Percentiles rank a stretch among this genome's conserved stretches.
These are phyloP conservation scores for Podospora didyma DNA, from an alignment of 495 filamentous ascomycete species.

Conservation along the genomic window DNA sequence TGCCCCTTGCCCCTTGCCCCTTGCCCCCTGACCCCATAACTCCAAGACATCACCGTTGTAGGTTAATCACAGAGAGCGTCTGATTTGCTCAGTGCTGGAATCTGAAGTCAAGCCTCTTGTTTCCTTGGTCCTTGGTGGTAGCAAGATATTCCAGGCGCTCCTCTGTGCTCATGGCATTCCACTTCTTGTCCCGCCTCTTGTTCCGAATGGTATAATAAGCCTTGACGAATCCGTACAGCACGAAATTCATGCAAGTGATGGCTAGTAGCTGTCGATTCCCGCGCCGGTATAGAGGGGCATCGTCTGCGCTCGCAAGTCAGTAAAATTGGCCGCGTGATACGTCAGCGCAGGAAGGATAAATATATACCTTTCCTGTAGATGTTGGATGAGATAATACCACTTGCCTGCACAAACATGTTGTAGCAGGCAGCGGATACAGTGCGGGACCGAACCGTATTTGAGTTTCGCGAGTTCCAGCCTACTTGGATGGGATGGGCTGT, in stretches of 20 bases:
- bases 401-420: constrained; percentile 65
- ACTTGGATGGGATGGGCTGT: constrained; percentile 58
- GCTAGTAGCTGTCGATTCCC: constrained; percentile 61
- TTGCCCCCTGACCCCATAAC: too few relatives aligned
- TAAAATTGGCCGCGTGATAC: too few relatives aligned
- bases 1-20: too few relatives aligned
- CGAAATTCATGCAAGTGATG: constrained; percentile 51
- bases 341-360: too few relatives aligned
- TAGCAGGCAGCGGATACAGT: constrained; percentile 56
- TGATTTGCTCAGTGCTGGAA: constrained; percentile 34
- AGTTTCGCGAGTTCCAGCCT: constrained; percentile 60
- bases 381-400: constrained; percentile 59
- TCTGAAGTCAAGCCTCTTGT: constrained; percentile 65
- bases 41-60: too few relatives aligned
- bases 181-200: constrained; percentile 34
- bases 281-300: constrained; percentile 58
- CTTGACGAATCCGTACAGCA: constrained; percentile 54
- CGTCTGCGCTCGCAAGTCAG: constrained; percentile 49
- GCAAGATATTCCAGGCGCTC: constrained; percentile 61
- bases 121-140: constrained; percentile 65
- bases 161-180: constrained; percentile 61
- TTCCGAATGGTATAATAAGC: constrained; percentile 62
- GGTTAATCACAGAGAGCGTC: too few relatives aligned
- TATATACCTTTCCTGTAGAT: constrained; percentile 53
- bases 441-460: constrained; percentile 52